These are phyloP conservation scores for Annona squamosa DNA, from an alignment of 164 flowering plant genomes.

Conservation along the genomic window DNA sequence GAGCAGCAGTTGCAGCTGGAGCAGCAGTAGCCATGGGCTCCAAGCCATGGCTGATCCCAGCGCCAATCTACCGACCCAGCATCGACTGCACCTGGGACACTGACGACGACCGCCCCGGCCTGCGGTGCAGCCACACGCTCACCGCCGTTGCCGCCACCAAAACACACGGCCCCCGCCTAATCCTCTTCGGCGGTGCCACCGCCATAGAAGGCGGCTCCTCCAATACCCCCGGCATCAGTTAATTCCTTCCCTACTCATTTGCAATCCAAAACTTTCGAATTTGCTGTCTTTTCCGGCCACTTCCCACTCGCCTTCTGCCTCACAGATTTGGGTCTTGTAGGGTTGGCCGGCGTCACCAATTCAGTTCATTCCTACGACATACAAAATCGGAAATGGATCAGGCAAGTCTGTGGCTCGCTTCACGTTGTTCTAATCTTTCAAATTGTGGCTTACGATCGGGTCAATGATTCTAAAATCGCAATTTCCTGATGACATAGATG, in stretches of 20 bases:
- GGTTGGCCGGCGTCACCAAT: constrained; percentile 92
- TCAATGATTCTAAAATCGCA: background rate
- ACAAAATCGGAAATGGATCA: constrained; percentile 84
- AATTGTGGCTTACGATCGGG: background rate
- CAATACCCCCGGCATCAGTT: constrained; percentile 14
- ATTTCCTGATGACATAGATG: background rate
- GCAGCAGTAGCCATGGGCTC: constrained; percentile 23
- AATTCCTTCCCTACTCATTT: background rate
- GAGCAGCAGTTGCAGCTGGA: no score
- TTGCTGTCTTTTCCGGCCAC: background rate
- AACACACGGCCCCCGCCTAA: constrained; percentile 79
- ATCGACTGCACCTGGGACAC: constrained; percentile 73
- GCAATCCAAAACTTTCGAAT: background rate
- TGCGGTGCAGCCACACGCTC: constrained; percentile 82
- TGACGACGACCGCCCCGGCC: constrained; percentile 95
- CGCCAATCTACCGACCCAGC: constrained; percentile 57
- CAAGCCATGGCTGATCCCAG: constrained; percentile 80
- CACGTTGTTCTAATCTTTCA: background rate
- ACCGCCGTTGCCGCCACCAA: constrained; percentile 89
- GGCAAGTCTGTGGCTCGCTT: constrained; percentile 25
- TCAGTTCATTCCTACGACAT: constrained; percentile 83
- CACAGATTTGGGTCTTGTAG: constrained; percentile 26
- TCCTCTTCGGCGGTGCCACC: constrained; percentile 95
- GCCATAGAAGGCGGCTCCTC: constrained; percentile 66
- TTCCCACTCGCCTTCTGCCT: background rate